Percentiles rank a stretch among this genome's conserved stretches.
These are phyloP conservation scores for Amanita rimosa DNA, from an alignment of 768 basidiomycete genomes.

Conservation along the genomic window DNA sequence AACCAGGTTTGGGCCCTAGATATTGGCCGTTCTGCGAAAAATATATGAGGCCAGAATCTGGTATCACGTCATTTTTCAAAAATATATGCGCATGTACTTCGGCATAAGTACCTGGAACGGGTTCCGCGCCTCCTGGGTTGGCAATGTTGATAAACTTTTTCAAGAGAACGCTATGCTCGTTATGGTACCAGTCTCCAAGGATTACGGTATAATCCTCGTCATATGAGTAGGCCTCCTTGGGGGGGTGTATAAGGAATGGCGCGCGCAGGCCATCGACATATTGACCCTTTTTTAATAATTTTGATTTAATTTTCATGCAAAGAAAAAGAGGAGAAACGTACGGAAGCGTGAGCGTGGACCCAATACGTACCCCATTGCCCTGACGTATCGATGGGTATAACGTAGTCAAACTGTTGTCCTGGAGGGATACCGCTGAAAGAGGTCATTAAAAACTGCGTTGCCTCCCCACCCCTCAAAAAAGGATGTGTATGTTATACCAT, in stretches of 20 bases:
- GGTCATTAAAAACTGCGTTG: not conserved
- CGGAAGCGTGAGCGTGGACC: slow-evolving; percentile 60
- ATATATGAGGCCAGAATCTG: slow-evolving; percentile 77
- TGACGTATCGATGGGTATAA: slow-evolving; percentile 55
- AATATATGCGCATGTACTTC: not conserved
- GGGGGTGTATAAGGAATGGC: slow-evolving; percentile 68
- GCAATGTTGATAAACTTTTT: slow-evolving; percentile 55
- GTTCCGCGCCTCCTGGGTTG: slow-evolving; percentile 82
- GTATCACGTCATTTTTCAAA: not conserved
- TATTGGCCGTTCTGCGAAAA: slow-evolving; percentile 70
- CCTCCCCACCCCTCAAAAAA: not conserved
- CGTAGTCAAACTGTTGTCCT: slow-evolving; percentile 60
- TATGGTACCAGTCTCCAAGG: slow-evolving; percentile 89
- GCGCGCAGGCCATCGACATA: slow-evolving; percentile 92
- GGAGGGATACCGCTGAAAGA: slow-evolving; percentile 62
- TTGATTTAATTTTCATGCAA: not conserved
- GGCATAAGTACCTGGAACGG: slow-evolving; percentile 56
- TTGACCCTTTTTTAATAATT: slow-evolving; percentile 47
- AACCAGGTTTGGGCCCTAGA: slow-evolving; percentile 44
- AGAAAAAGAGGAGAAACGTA: slow-evolving; percentile 14
- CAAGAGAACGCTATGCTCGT: slow-evolving; percentile 52
- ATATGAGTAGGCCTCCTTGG: slow-evolving; percentile 56
- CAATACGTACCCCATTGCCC: slow-evolving; percentile 77
- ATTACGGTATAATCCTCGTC: slow-evolving; percentile 87
- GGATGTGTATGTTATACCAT: slow-evolving; percentile 44